phyloP scores from a whole-genome alignment of 257 asterid species.

The Nicotiana otophora region DNA sequence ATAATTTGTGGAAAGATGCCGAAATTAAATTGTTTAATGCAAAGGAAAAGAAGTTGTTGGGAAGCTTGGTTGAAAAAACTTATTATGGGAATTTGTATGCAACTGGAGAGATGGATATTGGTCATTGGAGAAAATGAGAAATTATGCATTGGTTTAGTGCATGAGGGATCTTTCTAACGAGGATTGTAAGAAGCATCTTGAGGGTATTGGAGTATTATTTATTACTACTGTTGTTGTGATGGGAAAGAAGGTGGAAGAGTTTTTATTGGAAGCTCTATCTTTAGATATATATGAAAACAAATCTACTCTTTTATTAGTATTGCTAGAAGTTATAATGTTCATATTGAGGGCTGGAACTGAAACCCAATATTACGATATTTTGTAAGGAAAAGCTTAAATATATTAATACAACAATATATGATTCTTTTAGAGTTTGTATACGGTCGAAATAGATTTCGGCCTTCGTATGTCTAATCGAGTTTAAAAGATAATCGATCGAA shows the following conservation, averaged over 20 bases:
- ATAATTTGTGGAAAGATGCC: neutral
- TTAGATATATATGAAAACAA: constrained; percentile 33
- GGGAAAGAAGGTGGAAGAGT: constrained; percentile 36
- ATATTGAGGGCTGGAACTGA: no score
- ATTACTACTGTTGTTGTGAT: constrained; percentile 25
- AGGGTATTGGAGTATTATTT: constrained; percentile 9
- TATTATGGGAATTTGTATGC: constrained; percentile 13
- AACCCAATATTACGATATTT: no score
- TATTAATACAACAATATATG: no score
- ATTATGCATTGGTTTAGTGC: constrained; percentile 29
- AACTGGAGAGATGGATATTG: constrained; percentile 14
- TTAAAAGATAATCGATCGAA: no score
- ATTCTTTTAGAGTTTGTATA: no score
- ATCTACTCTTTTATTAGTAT: constrained; percentile 21
- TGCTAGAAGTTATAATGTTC: no score
- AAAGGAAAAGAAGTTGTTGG: constrained; percentile 17
- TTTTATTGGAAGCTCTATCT: constrained; percentile 37
- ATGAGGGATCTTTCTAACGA: constrained; percentile 30
- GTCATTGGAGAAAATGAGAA: neutral
- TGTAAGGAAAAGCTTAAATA: no score
- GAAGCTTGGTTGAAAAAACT: neutral
- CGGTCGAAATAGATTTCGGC: no score
- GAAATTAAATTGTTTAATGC: no score
- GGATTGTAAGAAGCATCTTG: constrained; percentile 35
- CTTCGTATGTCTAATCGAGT: no score